Evolutionary conservation across 2,329 filamentous ascomycete genomes (phyloP).

Genomic region (Grosmannia clavigera): DNA sequence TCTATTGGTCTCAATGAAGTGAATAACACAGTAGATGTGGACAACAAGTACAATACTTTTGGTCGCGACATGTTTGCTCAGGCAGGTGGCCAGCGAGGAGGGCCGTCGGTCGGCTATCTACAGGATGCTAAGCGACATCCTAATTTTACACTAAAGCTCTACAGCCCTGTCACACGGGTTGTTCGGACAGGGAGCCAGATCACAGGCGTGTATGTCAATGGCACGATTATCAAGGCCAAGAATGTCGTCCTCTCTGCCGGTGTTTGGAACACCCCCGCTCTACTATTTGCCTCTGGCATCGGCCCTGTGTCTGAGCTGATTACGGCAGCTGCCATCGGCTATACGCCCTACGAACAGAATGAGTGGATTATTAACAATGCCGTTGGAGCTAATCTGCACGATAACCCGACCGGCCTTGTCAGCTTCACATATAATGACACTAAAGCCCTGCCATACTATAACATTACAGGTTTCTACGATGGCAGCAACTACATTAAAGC

Average conservation of each 20-base stretch:
- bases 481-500: neutral
- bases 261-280: neutral
- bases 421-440: slow-evolving; percentile 1
- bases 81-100: neutral
- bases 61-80: slow-evolving; percentile 1
- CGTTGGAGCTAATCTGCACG: slow-evolving; percentile 1
- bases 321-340: neutral
- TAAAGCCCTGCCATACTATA: neutral
- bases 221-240: neutral
- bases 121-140: neutral
- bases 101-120: neutral
- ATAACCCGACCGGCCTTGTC: neutral
- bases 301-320: neutral
- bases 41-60: slow-evolving; percentile 1
- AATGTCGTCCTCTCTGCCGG: neutral
- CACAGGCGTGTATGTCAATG: slow-evolving; percentile 1
- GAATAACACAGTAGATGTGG: neutral
- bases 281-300: slow-evolving; percentile 2
- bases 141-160: neutral
- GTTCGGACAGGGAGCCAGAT: neutral
- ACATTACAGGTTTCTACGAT: slow-evolving; percentile 1
- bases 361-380: slow-evolving; percentile 2
- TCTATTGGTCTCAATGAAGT: neutral
- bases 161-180: neutral
- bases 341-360: neutral